Evolutionary conservation across 306 rosid genomes (phyloP), one percentile per base, ranked within the genome.

Genomic region (Trifolium pratense): DNA sequence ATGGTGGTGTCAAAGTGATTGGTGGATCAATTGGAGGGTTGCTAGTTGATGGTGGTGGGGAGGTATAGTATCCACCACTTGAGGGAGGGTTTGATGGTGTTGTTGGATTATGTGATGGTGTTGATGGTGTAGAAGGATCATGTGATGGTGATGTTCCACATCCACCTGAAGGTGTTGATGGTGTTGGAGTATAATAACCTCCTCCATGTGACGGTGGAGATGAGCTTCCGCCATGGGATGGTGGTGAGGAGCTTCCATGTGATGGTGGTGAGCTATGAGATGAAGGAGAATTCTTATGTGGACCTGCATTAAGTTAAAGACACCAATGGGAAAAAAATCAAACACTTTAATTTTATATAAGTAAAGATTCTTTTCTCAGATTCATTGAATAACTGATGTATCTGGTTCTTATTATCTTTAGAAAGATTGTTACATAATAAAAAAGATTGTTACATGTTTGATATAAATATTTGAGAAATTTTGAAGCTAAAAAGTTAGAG

Each of bases 61-160:
- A 45, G 84, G 60, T 62, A 61, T 87, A 87, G 86, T 85, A 81
- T 10, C 86, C 90, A 59, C 85, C 86, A 5, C 58, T 39, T 46
- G 90, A 62, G n/a, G 89, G 90, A 39, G 90, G 89, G 67, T 74
- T 79, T 78, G 89, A 81, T 42, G 90, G 86, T 29, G 32, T 4
- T 29, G 32, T 0, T 29, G 32, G 32, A 29, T 4, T 29, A 29
- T 29, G 32, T 40, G 46, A 40, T 21, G 87, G 78, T 0, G 79
- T 53, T 37, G 80, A 21, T 0, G 85, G 84, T 7, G 73, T 52
- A 12, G 59, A 0, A 3, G 32, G 45, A 17, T 68, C 69, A 51
- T 82, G 75, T 43, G 92, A 87, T 5, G 60, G 60, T 20, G 59
- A 25, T 25, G 29, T 25, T 25, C 29, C 29, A 25, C 29, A 25